Evolutionary conservation across 768 basidiomycete species (phyloP), one percentile per base, ranked within the genome.

Genomic region (Lactarius vividus): DNA sequence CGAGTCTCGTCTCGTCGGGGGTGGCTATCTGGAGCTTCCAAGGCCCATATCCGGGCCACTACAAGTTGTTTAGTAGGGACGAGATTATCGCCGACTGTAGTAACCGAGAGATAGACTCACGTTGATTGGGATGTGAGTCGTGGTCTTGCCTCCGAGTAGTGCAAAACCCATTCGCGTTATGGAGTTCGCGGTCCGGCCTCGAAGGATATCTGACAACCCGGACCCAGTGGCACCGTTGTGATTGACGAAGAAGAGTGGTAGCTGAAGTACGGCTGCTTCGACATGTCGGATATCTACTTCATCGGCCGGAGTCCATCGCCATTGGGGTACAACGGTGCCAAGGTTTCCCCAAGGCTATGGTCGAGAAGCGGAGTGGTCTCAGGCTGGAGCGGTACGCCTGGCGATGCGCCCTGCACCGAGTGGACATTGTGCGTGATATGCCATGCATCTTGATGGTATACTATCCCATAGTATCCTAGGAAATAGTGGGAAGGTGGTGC

Each of bases 21-120:
- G 63, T 64, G 46, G 57, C 53, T 11, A 67, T 56, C 29, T 67
- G 66, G 2, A n/a, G 58, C 7, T 1, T 9, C 63, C 58, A 66
- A 18, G 40, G 42, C n/a, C 1, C 2, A 37, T 66, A 68, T 1
- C 66, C 66, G 3, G 63, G 63, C 66, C 66, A 68, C 66, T 68
- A 16, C 11, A 29, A 39, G 6, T 28, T 9, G 10, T n/a, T n/a
- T n/a, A n/a, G n/a, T n/a, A n/a, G 8, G 28, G 40, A 11, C 8
- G 7, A 7, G 15, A 52, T 26, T 26, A 26, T 5, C 4, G 23
- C 46, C 28, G 8, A n/a, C 7, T 20, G 40, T 18, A 15, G 0
- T 15, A 23, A 31, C 18, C 2, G 20, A n/a, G n/a, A 49, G 10
- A 26, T 35, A 13, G n/a, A 39, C 57, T 33, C 7, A 58, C 57